Evolutionary conservation across 495 filamentous ascomycete species (phyloP).

Genomic region (Pseudevernia furfuracea): DNA sequence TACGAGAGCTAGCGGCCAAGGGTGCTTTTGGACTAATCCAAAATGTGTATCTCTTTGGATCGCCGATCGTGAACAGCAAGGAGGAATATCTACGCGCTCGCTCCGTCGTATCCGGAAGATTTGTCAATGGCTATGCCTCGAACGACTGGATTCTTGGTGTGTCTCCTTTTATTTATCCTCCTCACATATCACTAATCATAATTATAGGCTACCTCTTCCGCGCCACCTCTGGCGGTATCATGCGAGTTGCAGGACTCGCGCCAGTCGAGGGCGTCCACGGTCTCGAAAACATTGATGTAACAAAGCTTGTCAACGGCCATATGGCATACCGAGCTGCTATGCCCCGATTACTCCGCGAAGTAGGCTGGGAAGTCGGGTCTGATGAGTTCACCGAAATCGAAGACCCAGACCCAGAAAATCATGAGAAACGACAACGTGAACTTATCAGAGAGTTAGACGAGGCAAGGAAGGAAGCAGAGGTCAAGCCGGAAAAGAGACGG

Average conservation of each 20-base stretch:
- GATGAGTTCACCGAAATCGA: constrained; percentile 97
- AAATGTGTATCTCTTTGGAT: constrained; percentile 92
- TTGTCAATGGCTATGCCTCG: constrained; percentile 87
- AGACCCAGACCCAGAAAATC: constrained; percentile 92
- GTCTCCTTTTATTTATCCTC: constrained; percentile 3
- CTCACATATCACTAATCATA: background rate
- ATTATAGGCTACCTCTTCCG: constrained; percentile 78
- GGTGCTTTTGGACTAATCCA: constrained; percentile 91
- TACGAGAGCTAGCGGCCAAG: constrained; percentile 75
- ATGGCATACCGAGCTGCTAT: constrained; percentile 95
- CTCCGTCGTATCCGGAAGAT: constrained; percentile 77
- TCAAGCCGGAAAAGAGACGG: constrained; percentile 57
- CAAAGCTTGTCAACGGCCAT: constrained; percentile 79
- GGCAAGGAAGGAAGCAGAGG: constrained; percentile 77
- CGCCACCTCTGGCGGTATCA: constrained; percentile 85
- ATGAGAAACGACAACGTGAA: constrained; percentile 79
- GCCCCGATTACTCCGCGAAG: constrained; percentile 73
- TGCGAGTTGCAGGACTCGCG: constrained; percentile 82
- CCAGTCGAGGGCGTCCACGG: constrained; percentile 68
- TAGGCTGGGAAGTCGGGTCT: constrained; percentile 82
- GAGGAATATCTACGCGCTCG: constrained; percentile 82
- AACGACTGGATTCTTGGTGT: constrained; percentile 92
- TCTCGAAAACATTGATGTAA: constrained; percentile 85
- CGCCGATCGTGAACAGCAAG: constrained; percentile 81
- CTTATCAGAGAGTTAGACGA: constrained; percentile 95